Percentiles rank a stretch among this genome's conserved stretches.
Conservation (phyloP, 2,329 filamentous ascomycete genomes). For the Fusarium armeniacum region DNA sequence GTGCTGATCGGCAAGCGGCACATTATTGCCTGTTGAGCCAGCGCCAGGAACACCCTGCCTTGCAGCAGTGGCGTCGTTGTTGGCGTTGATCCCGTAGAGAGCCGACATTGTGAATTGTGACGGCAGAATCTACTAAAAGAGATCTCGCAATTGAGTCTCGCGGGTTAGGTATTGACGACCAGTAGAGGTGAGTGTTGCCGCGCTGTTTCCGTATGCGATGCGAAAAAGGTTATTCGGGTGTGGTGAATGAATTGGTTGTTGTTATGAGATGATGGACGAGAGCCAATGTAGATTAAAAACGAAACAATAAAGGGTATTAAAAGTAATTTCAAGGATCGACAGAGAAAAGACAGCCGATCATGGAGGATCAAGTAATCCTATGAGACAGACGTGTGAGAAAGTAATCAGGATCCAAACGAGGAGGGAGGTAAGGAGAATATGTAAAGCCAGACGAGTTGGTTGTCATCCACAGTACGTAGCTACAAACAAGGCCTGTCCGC, state of each 20-base stretch:
- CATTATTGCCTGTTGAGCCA: slow-evolving; percentile 44
- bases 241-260: slow-evolving; percentile 12
- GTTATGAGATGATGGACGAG: slow-evolving; percentile 4
- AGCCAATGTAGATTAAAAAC: slow-evolving; percentile 9
- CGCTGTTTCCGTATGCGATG: slow-evolving; percentile 14
- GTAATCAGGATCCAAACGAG: slow-evolving; percentile 1
- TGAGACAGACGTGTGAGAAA: slow-evolving; percentile 26
- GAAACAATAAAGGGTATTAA: slow-evolving; percentile 32
- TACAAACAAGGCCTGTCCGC: not conserved
- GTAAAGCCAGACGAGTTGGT: slow-evolving; percentile 30
- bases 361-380: slow-evolving; percentile 12
- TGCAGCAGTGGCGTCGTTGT: slow-evolving; percentile 65
- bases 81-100: slow-evolving; percentile 53
- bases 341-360: slow-evolving; percentile 26
- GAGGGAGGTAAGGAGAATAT: slow-evolving; percentile 38
- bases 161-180: slow-evolving; percentile 13
- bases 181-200: not conserved
- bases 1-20: slow-evolving; percentile 44
- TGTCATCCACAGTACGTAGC: slow-evolving; percentile 7
- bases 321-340: slow-evolving; percentile 46
- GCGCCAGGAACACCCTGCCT: slow-evolving; percentile 57
- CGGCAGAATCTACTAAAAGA: slow-evolving; percentile 22
- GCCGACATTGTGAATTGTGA: slow-evolving; percentile 44
- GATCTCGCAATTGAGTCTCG: slow-evolving; percentile 40
- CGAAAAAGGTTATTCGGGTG: not conserved